phyloP scores from a whole-genome alignment of 257 asterid genomes.

The Capsicum rhomboideum region DNA sequence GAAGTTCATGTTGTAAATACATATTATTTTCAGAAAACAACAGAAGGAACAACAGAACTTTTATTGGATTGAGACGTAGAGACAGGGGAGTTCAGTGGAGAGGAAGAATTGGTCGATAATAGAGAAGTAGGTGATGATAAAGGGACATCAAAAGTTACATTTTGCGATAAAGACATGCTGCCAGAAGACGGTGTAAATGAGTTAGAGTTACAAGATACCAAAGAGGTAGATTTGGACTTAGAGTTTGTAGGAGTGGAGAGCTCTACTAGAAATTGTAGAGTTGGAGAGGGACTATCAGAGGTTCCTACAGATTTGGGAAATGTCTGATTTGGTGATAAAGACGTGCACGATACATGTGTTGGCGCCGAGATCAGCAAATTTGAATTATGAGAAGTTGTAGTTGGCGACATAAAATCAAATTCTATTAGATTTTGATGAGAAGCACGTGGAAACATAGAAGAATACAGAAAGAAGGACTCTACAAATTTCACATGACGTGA shows the following conservation, averaged over 20 bases:
- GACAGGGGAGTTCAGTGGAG: neutral
- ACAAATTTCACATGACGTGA: neutral
- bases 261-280: neutral
- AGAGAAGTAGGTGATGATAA: neutral
- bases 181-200: neutral
- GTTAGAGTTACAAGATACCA: neutral
- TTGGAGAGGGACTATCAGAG: neutral
- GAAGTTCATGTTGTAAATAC: no score
- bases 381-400: neutral
- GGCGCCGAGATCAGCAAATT: no score
- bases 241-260: neutral
- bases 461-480: neutral
- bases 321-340: neutral
- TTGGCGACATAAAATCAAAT: neutral
- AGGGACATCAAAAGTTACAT: no score
- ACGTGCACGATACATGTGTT: neutral
- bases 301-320: neutral
- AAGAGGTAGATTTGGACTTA: neutral
- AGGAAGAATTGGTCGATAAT: neutral
- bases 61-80: neutral
- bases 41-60: neutral
- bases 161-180: neutral
- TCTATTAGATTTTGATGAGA: neutral
- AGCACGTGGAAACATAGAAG: neutral
- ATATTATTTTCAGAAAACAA: no score